phyloP scores from a whole-genome alignment of 805 yeast genomes.

The Danielozyma ontarioensis region DNA sequence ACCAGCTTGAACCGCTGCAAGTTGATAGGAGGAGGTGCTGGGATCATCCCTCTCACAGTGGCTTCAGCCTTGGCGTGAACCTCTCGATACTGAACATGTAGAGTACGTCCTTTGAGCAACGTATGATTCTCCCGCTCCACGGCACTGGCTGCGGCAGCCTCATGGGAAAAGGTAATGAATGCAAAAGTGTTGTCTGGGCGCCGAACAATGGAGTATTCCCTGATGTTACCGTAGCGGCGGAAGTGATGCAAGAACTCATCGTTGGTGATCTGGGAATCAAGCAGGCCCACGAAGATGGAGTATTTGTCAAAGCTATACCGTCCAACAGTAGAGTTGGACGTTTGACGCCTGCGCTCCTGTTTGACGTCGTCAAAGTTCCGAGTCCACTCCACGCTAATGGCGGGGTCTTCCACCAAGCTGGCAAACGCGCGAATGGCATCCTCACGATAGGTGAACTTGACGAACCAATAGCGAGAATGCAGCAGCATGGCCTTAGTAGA shows the following conservation, averaged over 20 bases:
- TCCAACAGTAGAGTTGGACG: too few species aligned
- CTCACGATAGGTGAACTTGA: slow-evolving; percentile 74
- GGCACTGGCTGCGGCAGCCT: slow-evolving; percentile 78
- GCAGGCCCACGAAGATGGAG: slow-evolving; percentile 77
- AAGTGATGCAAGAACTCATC: slow-evolving; percentile 56
- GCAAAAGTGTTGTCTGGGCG: slow-evolving; percentile 57
- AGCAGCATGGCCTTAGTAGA: slow-evolving; percentile 8
- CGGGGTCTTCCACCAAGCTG: slow-evolving; percentile 47
- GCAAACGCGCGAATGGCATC: slow-evolving; percentile 87
- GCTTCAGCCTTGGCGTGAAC: slow-evolving; percentile 14
- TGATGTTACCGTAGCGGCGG: slow-evolving; percentile 60
- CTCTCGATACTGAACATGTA: slow-evolving; percentile 83
- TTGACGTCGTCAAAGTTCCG: slow-evolving; percentile 21
- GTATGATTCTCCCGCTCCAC: slow-evolving; percentile 84
- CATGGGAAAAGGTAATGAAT: slow-evolving; percentile 60
- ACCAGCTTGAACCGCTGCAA: slow-evolving; percentile 22
- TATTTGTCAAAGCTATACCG: slow-evolving; percentile 51
- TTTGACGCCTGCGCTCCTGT: slow-evolving; percentile 22
- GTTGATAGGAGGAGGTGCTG: slow-evolving; percentile 83
- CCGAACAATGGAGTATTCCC: slow-evolving; percentile 50
- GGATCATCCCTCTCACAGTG: slow-evolving; percentile 33
- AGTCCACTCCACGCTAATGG: slow-evolving; percentile 68
- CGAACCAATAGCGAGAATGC: slow-evolving; percentile 56
- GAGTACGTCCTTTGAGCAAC: slow-evolving; percentile 63
- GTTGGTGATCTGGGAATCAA: slow-evolving; percentile 50